Base-by-base conservation (phyloP, 2,329 filamentous ascomycete species). In the Westerdykella ornata region DNA sequence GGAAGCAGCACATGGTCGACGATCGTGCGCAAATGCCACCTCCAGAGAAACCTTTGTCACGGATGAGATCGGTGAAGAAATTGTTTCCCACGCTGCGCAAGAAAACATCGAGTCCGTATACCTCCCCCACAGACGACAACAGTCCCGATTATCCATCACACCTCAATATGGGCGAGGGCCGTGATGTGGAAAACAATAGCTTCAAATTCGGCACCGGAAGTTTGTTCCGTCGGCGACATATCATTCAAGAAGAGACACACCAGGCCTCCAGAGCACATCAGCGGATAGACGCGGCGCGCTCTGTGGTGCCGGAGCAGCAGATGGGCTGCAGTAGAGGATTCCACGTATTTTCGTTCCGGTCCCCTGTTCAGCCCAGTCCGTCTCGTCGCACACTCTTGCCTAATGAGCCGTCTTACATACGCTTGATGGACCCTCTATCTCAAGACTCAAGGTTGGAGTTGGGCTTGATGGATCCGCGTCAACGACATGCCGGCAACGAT, bases 21-120 rank as follows among this genome's bases (percentile, higher is more conserved):
- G 60, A 67, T 13, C 35, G 53, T 9, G 7, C 22, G 4, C 22
- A 9, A 9, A 70, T 69, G 67, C 66, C 66, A 30, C 67, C 67
- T 4, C 67, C 66, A 9, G 17, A 49, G 11, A 57, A 60, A 36
- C 48, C 56, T 2, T 12, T 57, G 3, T 57, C 55, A 0, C 48
- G 47, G 19, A 61, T 60, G 44, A 51, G 46, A 14, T 63, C 57
- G 12, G 42, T 62, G 16, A 52, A 53, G 19, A 56, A 50, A 16
- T 42, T 62, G 6, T 45, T 58, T 11, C 56, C 60, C 0, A 46
- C 31, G 1, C 34, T 59, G 15, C 48, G 55, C 6, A 59, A 57
- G 30, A 62, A 52, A 32, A 42, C 56, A 9, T 49, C 52, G 1
- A 40, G 42, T 33, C 16, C 22, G 22, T 26, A 26, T 26, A 26